Conservation (phyloP, 1,284 basidiomycete genomes). For the Ceratobasidium sp. region DNA sequence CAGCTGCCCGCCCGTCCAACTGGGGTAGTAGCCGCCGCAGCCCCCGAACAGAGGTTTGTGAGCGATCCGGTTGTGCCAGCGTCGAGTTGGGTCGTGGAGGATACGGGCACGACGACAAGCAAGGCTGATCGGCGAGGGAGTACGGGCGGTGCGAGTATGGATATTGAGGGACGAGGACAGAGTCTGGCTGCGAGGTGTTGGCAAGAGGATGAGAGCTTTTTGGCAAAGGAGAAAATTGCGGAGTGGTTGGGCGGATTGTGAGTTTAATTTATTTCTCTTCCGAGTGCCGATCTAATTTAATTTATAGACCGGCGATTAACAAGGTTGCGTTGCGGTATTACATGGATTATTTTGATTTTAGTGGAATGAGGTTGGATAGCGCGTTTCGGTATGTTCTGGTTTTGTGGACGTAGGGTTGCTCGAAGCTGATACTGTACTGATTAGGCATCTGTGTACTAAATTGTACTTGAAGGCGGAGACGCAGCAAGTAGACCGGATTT, state of each 20-base stretch:
- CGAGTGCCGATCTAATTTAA: neutral
- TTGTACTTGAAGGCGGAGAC: constrained; percentile 96
- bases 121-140: constrained; percentile 21
- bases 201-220: constrained; percentile 87
- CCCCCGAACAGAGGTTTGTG: constrained; percentile 4
- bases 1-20: constrained; percentile 7
- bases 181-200: constrained; percentile 84
- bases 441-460: constrained; percentile 87
- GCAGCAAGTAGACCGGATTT: constrained; percentile 96
- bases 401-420: constrained; percentile 58
- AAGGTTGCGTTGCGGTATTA: constrained; percentile 82
- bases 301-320: constrained; percentile 77
- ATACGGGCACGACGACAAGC: neutral
- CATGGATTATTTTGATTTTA: constrained; percentile 92
- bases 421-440: constrained; percentile 7
- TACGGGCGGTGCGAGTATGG: constrained; percentile 23
- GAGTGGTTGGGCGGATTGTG: constrained; percentile 94
- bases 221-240: constrained; percentile 91
- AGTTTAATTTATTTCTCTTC: constrained; percentile 58
- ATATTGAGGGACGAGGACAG: constrained; percentile 72
- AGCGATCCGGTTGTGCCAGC: constrained; percentile 2
- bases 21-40: neutral
- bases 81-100: constrained; percentile 17
- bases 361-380: constrained; percentile 81
- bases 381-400: constrained; percentile 80